phyloP scores from a whole-genome alignment of 495 filamentous ascomycete genomes.

The Xylaria telfairii region DNA sequence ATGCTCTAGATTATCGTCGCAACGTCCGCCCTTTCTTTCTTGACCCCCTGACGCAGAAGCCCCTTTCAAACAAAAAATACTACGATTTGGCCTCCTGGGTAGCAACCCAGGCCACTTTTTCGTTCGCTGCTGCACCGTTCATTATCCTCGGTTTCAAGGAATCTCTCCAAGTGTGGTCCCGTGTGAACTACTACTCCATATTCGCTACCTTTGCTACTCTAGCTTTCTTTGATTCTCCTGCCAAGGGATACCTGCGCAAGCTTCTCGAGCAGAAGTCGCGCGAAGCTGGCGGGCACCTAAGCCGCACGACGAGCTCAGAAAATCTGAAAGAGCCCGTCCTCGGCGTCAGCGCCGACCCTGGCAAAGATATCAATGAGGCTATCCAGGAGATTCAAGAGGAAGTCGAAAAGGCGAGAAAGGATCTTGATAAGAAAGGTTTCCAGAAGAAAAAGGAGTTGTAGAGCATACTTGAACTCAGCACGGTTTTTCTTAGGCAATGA shows the following conservation, averaged over 20 bases:
- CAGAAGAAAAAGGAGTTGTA: conserved; percentile 12
- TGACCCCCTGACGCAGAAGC: conserved; percentile 66
- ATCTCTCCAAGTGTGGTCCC: conserved; percentile 75
- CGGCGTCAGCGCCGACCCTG: conserved; percentile 79
- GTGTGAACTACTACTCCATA: conserved; percentile 88
- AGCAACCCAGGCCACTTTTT: conserved; percentile 80
- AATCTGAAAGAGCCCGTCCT: conserved; percentile 63
- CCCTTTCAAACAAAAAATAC: conserved; percentile 75
- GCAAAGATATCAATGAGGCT: conserved; percentile 78
- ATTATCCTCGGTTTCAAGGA: conserved; percentile 72
- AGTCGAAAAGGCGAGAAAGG: conserved; percentile 58
- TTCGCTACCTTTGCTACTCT: conserved; percentile 67
- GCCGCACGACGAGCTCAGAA: conserved; percentile 45
- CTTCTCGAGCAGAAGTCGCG: conserved; percentile 64
- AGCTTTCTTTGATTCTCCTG: conserved; percentile 81
- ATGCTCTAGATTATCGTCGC: conserved; percentile 76
- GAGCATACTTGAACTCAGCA: conserved; percentile 2
- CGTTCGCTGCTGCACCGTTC: conserved; percentile 84
- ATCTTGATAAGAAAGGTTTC: conserved; percentile 33
- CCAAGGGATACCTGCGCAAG: conserved; percentile 64
- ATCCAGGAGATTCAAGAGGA: conserved; percentile 74
- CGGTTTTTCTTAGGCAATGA: not conserved
- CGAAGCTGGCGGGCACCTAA: conserved; percentile 41
- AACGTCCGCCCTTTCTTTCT: conserved; percentile 93
- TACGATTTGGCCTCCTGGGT: conserved; percentile 86